Conservation (phyloP, 768 basidiomycete genomes). For the Leccinum arenicola region DNA sequence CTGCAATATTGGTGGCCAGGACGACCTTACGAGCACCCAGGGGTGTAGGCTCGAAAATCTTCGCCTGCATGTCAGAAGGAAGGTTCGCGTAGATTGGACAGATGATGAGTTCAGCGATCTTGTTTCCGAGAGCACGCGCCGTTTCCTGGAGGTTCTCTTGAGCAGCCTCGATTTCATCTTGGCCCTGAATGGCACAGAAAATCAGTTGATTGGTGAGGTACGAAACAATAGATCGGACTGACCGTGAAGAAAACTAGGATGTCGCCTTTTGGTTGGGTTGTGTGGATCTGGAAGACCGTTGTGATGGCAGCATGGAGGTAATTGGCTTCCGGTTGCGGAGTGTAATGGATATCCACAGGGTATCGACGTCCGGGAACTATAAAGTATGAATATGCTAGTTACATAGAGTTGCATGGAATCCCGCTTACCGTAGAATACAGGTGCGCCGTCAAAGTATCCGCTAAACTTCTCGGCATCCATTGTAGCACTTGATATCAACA, state of each 20-base stretch:
- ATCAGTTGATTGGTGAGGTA: conserved; percentile 1
- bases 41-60: conserved; percentile 99
- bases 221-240: conserved; percentile 23
- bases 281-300: conserved; percentile 98
- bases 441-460: conserved; percentile 95
- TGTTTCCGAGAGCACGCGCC: conserved; percentile 90
- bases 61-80: conserved; percentile 99
- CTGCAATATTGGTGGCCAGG: conserved; percentile 98
- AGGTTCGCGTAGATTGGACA: conserved; percentile 99
- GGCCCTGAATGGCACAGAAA: conserved; percentile 50
- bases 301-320: conserved; percentile 99
- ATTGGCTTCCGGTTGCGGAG: conserved; percentile 98
- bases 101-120: conserved; percentile 89
- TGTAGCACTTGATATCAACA: conserved; percentile 95
- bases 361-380: conserved; percentile 95
- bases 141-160: conserved; percentile 97
- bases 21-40: conserved; percentile 97
- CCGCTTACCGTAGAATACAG: conserved; percentile 82
- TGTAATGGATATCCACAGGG: conserved; percentile 98
- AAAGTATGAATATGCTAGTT: conserved; percentile 5
- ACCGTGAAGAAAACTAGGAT: conserved; percentile 97
- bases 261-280: conserved; percentile 96
- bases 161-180: conserved; percentile 98
- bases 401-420: neutral
- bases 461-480: conserved; percentile 98